Evolutionary conservation across 495 filamentous ascomycete species (phyloP).

Genomic region (Elasticomyces elasticus): DNA sequence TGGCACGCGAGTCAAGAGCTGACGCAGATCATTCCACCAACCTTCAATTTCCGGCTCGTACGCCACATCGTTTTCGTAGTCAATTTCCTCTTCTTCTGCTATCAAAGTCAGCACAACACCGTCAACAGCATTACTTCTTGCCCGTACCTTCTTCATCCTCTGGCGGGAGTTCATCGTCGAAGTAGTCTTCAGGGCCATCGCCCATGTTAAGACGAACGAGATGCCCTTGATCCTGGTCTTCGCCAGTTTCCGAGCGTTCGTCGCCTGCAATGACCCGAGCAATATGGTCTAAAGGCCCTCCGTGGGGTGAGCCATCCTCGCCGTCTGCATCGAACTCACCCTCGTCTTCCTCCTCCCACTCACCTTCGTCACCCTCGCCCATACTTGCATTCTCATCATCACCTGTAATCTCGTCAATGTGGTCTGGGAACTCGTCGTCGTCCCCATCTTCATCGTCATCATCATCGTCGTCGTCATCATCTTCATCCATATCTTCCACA

Average conservation of each 20-base stretch:
- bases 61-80: slow-evolving; percentile 32
- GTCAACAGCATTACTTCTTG: neutral
- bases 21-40: slow-evolving; percentile 4
- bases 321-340: slow-evolving; percentile 36
- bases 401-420: slow-evolving; percentile 40
- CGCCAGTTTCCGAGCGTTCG: neutral
- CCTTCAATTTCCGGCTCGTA: slow-evolving; percentile 34
- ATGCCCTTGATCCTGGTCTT: slow-evolving; percentile 6
- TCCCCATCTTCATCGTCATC: slow-evolving; percentile 55
- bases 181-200: slow-evolving; percentile 27
- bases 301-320: slow-evolving; percentile 22
- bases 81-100: slow-evolving; percentile 33
- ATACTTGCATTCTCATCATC: slow-evolving; percentile 57
- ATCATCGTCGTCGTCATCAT: slow-evolving; percentile 51
- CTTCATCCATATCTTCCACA: slow-evolving; percentile 37
- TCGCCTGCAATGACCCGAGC: slow-evolving; percentile 11
- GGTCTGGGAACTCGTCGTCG: slow-evolving; percentile 32
- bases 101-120: slow-evolving; percentile 13
- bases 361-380: slow-evolving; percentile 48
- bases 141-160: slow-evolving; percentile 41
- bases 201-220: slow-evolving; percentile 15
- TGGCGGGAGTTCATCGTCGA: slow-evolving; percentile 50
- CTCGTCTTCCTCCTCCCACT: slow-evolving; percentile 53
- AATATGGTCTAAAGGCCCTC: slow-evolving; percentile 20
- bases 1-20: neutral